A percentile compares a stretch with the other conserved stretches of the same genome.
Conservation (phyloP, 352 stramenopile species). For the Albugo laibachii region DNA sequence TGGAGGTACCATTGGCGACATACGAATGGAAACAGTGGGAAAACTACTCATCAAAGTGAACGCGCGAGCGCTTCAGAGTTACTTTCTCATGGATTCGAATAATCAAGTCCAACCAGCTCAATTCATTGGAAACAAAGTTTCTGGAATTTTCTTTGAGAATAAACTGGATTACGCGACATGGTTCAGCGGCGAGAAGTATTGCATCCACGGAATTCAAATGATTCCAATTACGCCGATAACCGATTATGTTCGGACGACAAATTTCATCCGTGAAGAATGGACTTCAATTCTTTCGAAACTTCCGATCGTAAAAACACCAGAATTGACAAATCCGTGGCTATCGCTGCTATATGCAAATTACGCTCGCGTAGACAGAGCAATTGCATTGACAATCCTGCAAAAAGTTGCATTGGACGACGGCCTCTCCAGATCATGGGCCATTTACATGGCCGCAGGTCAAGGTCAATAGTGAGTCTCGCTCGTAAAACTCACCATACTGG, state of each 20-base stretch:
- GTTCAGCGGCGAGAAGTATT: constrained; percentile 5
- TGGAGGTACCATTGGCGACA: constrained; percentile 29
- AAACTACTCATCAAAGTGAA: constrained; percentile 56
- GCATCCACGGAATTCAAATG: constrained; percentile 10
- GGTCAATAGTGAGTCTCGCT: too few relatives aligned
- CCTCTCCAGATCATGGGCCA: constrained; percentile 32
- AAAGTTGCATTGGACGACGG: constrained; percentile 43
- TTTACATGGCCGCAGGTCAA: constrained; percentile 33
- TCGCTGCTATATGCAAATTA: constrained; percentile 56
- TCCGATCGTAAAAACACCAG: constrained; percentile 15
- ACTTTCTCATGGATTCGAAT: constrained; percentile 36
- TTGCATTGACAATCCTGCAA: constrained; percentile 21
- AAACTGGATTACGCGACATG: constrained; percentile 9
- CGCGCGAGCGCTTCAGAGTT: constrained; percentile 32
- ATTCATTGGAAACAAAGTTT: constrained; percentile 52
- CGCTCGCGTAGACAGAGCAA: constrained; percentile 26
- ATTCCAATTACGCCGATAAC: constrained; percentile 51
- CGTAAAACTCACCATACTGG: too few relatives aligned
- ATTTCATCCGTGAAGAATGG: constrained; percentile 56
- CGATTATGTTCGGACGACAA: constrained; percentile 31
- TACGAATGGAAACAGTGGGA: constrained; percentile 38
- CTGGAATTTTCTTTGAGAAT: constrained; percentile 12
- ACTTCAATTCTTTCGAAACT: constrained; percentile 47
- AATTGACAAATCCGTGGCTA: constrained; percentile 29
- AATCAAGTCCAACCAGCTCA: constrained; percentile 41